phyloP scores from a whole-genome alignment of 2,329 filamentous ascomycete genomes.

The Fusarium musae region DNA sequence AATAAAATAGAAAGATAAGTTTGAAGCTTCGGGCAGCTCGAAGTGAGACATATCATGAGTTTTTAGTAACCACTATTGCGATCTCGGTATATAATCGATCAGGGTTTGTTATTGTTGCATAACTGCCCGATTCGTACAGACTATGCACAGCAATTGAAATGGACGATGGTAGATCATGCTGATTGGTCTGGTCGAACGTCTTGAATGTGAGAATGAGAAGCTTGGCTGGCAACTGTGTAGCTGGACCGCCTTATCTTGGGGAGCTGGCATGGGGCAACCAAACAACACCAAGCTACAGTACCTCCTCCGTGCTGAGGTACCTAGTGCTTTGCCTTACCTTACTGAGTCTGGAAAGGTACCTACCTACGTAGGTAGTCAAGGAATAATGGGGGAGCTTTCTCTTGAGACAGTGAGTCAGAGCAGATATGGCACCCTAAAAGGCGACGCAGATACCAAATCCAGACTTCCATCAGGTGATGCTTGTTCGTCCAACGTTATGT shows the following conservation, averaged over 20 bases:
- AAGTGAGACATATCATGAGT: background rate
- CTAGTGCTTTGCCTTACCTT: background rate
- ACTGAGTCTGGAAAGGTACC: too few species aligned
- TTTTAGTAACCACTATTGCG: background rate
- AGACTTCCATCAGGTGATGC: conserved; percentile 13
- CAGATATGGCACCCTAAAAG: background rate
- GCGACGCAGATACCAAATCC: background rate
- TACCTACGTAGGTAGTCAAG: background rate
- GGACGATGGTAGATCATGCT: background rate
- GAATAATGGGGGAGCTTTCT: background rate
- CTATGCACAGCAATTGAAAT: background rate
- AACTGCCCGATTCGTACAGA: background rate
- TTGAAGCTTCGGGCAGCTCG: background rate
- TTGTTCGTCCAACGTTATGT: background rate
- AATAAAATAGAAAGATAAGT: background rate
- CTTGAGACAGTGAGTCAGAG: conserved; percentile 10
- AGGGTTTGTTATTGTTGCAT: background rate
- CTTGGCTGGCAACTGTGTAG: background rate
- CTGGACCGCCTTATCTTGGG: background rate
- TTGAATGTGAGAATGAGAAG: background rate
- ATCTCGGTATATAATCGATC: background rate
- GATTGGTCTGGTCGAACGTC: conserved; percentile 11
- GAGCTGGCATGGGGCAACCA: conserved; percentile 18
- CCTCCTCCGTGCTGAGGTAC: background rate
- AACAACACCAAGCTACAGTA: background rate